A percentile compares a stretch with the other conserved stretches of the same genome.
phyloP scores from a whole-genome alignment of 495 filamentous ascomycete species.

The Mycothermus thermophilus region DNA sequence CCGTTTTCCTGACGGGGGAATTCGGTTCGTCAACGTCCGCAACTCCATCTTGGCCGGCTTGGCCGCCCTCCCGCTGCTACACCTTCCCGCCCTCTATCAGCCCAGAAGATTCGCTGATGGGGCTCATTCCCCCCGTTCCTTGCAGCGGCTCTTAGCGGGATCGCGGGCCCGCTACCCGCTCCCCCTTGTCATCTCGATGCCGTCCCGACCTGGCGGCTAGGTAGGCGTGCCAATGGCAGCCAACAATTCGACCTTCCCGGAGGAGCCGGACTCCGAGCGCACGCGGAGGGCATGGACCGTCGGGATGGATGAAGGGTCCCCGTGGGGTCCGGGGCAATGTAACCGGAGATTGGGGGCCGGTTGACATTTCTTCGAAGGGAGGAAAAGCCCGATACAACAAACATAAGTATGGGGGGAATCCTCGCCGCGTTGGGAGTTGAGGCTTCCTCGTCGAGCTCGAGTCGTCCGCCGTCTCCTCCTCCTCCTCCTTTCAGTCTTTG shows the following conservation, averaged over 20 bases:
- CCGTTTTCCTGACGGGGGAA: slow-evolving; percentile 2
- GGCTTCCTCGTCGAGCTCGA: no score
- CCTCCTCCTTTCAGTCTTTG: background rate
- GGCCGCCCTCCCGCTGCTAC: background rate
- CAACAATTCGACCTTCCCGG: background rate
- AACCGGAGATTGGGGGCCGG: background rate
- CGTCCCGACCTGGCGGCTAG: background rate
- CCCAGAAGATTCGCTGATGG: background rate
- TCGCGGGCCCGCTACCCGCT: slow-evolving; percentile 3
- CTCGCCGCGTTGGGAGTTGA: no score
- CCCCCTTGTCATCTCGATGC: background rate
- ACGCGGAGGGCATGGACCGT: slow-evolving; percentile 1
- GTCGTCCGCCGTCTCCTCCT: background rate
- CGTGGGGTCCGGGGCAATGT: background rate
- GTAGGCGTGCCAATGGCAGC: slow-evolving; percentile 1
- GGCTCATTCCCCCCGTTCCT: slow-evolving; percentile 1
- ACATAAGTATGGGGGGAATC: no score
- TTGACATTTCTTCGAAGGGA: no score
- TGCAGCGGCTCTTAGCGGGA: slow-evolving; percentile 1
- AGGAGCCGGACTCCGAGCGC: background rate
- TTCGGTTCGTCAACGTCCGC: slow-evolving; percentile 4
- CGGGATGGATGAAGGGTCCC: background rate
- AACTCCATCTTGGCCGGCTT: slow-evolving; percentile 3
- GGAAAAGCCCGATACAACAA: no score
- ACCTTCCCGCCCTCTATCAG: background rate